Evolutionary conservation across 2,329 filamentous ascomycete genomes (phyloP), one percentile per base, ranked within the genome.

Genomic region (Microcyclosporella mali): DNA sequence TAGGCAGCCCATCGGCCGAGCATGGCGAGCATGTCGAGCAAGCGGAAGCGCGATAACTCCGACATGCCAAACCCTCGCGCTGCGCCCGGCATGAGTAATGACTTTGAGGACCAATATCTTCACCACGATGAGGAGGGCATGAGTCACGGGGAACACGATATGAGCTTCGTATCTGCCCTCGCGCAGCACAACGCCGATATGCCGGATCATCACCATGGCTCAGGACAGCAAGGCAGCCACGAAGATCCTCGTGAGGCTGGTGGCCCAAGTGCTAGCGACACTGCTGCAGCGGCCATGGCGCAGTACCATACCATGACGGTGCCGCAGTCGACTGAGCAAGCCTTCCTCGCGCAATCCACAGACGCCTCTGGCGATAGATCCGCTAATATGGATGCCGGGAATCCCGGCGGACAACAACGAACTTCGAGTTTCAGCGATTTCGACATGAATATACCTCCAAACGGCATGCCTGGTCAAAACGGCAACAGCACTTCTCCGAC

Each of bases 271-370:
- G 70, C 70, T 10, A 71, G 67, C 51, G 79, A 80, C 36, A 82
- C 79, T 31, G 79, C 79, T 37, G 78, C 77, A 15, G 79, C 79
- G 11, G 71, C 71, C 4, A 63, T 73, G 47, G 66, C 68, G 12
- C 60, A 63, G 43, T 76, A 75, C 56, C 69, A 71, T 47, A 70
- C 70, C 45, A 77, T 78, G 73, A 75, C 70, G 11, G 71, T 77
- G 15, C 74, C 74, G 11, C 72, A 75, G 59, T 68, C 73, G 8
- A 77, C 74, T 2, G 74, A 77, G 48, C 63, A 75, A 9, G 68
- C 72, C 16, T 78, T 65, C 43, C 52, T 60, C 46, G 51, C 53
- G 14, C 53, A 57, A 41, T 6, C 49, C 21, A 34, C 45, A 15
- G 46, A 56, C 8, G 45, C 46, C 15, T 29, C 49, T 15, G 37